Base-by-base conservation (phyloP, 257 asterid species). In the Ocimum tenuiflorum region DNA sequence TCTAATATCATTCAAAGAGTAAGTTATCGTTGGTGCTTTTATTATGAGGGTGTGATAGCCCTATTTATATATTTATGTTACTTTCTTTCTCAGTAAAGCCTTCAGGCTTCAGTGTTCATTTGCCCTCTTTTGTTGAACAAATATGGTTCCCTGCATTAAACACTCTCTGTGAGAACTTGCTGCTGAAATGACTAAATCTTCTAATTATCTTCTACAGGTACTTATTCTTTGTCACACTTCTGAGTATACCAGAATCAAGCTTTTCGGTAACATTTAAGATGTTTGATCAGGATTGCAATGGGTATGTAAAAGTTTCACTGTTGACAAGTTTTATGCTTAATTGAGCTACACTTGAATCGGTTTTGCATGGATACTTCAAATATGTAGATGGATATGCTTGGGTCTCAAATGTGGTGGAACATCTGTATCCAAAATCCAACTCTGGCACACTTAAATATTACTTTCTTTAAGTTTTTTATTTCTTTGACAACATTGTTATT, bases 211-310 rank as follows among this genome's bases (percentile, higher is more conserved):
- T n/a, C n/a, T 70, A 59, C 92, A 91, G 97, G 91, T 91, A 91
- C 71, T 75, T 91, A 77, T 91, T 91, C 81, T 86, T 91, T 60
- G 97, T 91, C 38, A 88, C 96, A 23, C 81, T 91, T 68, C 95
- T 91, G 71, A 80, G 97, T 69, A 84, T 91, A 74, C 97, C 97
- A 5, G 97, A 88, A 78, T 81, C 95, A 68, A 86, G 96, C 80
- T 91, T 84, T 73, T 91, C 95, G 1, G 94, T 88, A 82, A 86
- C 95, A 64, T 91, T 91, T 85, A 88, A 88, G 83, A 91, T 91
- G 96, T 91, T 91, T 80, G 97, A 91, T 69, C 91, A 78, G 53
- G 95, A 88, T 79, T 77, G 86, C 77, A 81, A 79, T 48, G 86
- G 88, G 97, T 91, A 79, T 35, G 88, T 76, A 46, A 59, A 67